Evolutionary conservation across 192 early-diverging fungal species (phyloP).

Genomic region (Coemansia sp.): DNA sequence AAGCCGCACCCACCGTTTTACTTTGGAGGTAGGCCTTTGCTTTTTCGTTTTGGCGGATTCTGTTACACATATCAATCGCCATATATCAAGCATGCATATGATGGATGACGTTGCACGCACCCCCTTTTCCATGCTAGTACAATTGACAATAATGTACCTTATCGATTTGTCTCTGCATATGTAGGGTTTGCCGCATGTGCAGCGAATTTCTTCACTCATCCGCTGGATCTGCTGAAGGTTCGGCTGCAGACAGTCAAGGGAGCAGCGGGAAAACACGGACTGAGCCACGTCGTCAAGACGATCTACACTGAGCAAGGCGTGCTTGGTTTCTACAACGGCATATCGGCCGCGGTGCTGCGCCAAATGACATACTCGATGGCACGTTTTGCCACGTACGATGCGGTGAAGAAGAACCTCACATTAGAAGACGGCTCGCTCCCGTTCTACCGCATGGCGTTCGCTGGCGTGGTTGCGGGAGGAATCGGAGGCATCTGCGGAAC

Average conservation of each 20-base stretch:
- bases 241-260: constrained; percentile 84
- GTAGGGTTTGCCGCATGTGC: constrained; percentile 53
- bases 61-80: not conserved
- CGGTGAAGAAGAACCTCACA: constrained; percentile 59
- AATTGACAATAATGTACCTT: not conserved
- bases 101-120: not conserved
- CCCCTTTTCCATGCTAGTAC: not conserved
- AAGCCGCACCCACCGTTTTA: constrained; percentile 48
- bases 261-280: constrained; percentile 23
- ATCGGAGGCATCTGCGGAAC: constrained; percentile 71
- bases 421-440: constrained; percentile 51
- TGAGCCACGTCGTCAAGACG: constrained; percentile 67
- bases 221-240: constrained; percentile 88
- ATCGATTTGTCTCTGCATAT: constrained; percentile 1
- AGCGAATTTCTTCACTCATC: constrained; percentile 66
- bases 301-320: constrained; percentile 66
- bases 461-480: constrained; percentile 43
- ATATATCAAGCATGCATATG: not conserved
- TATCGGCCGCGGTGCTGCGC: constrained; percentile 71
- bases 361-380: constrained; percentile 80
- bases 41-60: not conserved
- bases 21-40: constrained; percentile 32
- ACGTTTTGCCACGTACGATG: constrained; percentile 75
- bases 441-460: constrained; percentile 42
- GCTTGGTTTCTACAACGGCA: constrained; percentile 67